phyloP scores from a whole-genome alignment of 805 yeast genomes.

The Sporopachydermia lactativora region DNA sequence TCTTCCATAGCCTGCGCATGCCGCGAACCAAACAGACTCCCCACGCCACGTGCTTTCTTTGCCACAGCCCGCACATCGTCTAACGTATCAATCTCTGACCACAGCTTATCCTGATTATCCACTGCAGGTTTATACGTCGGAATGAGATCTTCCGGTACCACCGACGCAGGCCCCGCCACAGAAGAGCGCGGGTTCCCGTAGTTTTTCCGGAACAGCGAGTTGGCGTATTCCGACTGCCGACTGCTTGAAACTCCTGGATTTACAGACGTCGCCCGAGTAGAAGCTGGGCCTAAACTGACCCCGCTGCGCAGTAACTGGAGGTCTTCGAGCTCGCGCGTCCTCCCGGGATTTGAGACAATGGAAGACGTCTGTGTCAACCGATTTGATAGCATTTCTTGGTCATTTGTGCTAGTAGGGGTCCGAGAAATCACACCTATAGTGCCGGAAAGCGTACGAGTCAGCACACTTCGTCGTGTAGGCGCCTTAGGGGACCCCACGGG shows the following conservation, averaged over 20 bases:
- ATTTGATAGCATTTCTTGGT: no score
- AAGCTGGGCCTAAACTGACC: background rate
- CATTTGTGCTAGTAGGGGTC: no score
- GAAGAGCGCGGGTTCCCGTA: background rate
- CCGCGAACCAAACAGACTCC: conserved; percentile 24
- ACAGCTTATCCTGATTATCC: conserved; percentile 59
- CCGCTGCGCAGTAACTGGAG: background rate
- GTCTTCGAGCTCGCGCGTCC: background rate
- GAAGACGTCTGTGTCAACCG: background rate
- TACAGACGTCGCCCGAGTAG: no score
- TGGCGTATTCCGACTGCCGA: background rate
- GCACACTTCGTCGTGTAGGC: background rate
- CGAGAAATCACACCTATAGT: background rate
- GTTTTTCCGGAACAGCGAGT: background rate
- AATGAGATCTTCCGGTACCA: conserved; percentile 28
- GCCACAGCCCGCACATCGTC: conserved; percentile 64
- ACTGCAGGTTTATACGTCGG: conserved; percentile 44
- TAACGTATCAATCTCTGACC: conserved; percentile 80
- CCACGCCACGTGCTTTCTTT: conserved; percentile 15
- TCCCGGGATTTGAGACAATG: background rate
- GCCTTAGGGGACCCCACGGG: background rate
- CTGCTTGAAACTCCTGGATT: no score
- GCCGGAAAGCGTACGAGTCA: background rate
- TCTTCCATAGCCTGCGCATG: conserved; percentile 38
- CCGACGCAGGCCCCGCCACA: background rate